Evolutionary conservation across 108 stramenopile species (phyloP).

Genomic region (Asterionellopsis glacialis): DNA sequence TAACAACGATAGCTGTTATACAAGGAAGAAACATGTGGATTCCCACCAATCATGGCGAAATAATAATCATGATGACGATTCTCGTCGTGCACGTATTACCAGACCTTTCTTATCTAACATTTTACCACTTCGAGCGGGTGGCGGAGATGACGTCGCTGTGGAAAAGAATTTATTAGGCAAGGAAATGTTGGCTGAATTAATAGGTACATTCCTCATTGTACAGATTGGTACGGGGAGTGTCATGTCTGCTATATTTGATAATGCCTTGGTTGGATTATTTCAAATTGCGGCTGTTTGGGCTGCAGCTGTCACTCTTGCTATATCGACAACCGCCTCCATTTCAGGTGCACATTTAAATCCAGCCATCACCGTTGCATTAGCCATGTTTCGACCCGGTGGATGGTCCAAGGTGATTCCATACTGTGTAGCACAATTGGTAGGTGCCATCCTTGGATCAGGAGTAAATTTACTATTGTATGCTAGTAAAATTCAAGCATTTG

Average conservation of each 20-base stretch:
- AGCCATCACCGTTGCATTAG: constrained; percentile 40
- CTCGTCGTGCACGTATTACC: too few species aligned
- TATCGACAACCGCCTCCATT: constrained; percentile 36
- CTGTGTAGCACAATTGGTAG: constrained; percentile 27
- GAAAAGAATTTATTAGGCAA: too few species aligned
- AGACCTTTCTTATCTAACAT: too few species aligned
- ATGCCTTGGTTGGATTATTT: constrained; percentile 40
- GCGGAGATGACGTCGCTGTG: too few species aligned
- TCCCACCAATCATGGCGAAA: too few species aligned
- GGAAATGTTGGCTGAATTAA: constrained; percentile 26
- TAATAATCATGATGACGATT: too few species aligned
- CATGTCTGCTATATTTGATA: constrained; percentile 34
- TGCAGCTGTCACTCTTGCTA: constrained; percentile 51
- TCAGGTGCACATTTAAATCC: constrained; percentile 55
- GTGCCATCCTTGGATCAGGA: constrained; percentile 33
- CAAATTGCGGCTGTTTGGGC: constrained; percentile 55
- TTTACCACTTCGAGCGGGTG: too few species aligned
- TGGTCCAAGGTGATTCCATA: constrained; percentile 38
- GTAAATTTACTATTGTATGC: constrained; percentile 34
- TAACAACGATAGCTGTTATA: too few species aligned
- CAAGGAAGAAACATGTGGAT: too few species aligned
- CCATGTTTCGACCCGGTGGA: constrained; percentile 23
- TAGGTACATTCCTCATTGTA: constrained; percentile 53
- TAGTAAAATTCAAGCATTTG: constrained; percentile 27
- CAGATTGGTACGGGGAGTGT: constrained; percentile 42